Percentiles rank a stretch among this genome's conserved stretches.
Conservation (phyloP, 768 basidiomycete genomes). For the Boletus speciosus region DNA sequence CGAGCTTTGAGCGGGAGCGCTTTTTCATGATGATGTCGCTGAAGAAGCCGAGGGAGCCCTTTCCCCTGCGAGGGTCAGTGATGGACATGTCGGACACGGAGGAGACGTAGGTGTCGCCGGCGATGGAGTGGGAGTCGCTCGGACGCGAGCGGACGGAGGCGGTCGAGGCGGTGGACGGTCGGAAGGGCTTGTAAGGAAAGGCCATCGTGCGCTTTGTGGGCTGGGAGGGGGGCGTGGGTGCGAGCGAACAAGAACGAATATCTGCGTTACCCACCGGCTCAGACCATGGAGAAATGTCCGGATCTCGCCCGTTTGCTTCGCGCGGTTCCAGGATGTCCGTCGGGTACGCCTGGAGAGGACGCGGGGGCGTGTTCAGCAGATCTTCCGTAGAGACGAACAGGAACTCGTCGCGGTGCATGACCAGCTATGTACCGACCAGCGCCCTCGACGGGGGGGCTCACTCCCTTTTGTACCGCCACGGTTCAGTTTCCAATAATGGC, state of each 20-base stretch:
- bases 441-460: neutral
- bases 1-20: constrained; percentile 40
- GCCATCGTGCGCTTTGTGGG: constrained; percentile 19
- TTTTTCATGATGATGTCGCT: constrained; percentile 40
- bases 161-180: constrained; percentile 33
- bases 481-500: constrained; percentile 7
- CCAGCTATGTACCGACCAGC: neutral
- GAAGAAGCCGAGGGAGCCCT: constrained; percentile 43
- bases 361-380: neutral
- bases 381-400: constrained; percentile 6
- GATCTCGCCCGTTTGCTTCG: constrained; percentile 1
- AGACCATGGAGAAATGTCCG: constrained; percentile 21
- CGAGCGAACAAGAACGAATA: neutral
- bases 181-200: constrained; percentile 31
- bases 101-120: constrained; percentile 26
- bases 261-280: constrained; percentile 11
- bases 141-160: constrained; percentile 26
- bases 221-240: constrained; percentile 13
- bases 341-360: constrained; percentile 8
- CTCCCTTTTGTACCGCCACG: constrained; percentile 1
- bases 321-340: neutral
- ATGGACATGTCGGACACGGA: constrained; percentile 36
- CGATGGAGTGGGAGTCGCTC: constrained; percentile 29
- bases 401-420: constrained; percentile 17
- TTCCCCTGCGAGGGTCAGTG: constrained; percentile 42